phyloP scores from a whole-genome alignment of 495 filamentous ascomycete species.

The Podospora pseudoanserina region DNA sequence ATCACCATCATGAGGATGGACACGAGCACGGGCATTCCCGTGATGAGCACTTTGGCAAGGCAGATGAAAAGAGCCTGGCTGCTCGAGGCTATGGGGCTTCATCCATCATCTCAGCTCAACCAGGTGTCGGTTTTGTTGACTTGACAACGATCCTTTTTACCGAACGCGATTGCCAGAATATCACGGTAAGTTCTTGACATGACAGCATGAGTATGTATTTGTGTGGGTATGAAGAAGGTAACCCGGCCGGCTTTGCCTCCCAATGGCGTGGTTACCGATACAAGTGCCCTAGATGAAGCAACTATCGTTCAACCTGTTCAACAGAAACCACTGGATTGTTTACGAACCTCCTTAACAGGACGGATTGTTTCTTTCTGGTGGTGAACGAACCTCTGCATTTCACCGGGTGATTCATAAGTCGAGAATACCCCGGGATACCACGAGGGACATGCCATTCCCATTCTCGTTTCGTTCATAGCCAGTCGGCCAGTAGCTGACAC shows the following conservation, averaged over 20 bases:
- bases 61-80: constrained; percentile 43
- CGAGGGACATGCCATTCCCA: constrained; percentile 54
- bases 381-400: constrained; percentile 45
- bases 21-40: constrained; percentile 31
- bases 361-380: constrained; percentile 31
- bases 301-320: constrained; percentile 29
- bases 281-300: constrained; percentile 76
- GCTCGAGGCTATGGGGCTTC: constrained; percentile 73
- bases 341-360: constrained; percentile 27
- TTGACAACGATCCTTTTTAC: constrained; percentile 69
- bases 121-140: constrained; percentile 73
- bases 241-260: constrained; percentile 53
- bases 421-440: constrained; percentile 50
- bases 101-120: constrained; percentile 59
- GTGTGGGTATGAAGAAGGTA: constrained; percentile 85
- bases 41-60: constrained; percentile 23
- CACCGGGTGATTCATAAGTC: constrained; percentile 47
- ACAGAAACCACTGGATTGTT: constrained; percentile 20
- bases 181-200: constrained; percentile 55
- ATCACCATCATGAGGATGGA: constrained; percentile 31
- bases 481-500: constrained; percentile 31
- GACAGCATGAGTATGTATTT: not conserved
- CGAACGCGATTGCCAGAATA: constrained; percentile 56
- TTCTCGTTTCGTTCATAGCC: not conserved
- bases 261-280: constrained; percentile 78